Evolutionary conservation across 2,329 filamentous ascomycete species (phyloP), one percentile per base, ranked within the genome.

Genomic region (Dothideomycetes sp.): DNA sequence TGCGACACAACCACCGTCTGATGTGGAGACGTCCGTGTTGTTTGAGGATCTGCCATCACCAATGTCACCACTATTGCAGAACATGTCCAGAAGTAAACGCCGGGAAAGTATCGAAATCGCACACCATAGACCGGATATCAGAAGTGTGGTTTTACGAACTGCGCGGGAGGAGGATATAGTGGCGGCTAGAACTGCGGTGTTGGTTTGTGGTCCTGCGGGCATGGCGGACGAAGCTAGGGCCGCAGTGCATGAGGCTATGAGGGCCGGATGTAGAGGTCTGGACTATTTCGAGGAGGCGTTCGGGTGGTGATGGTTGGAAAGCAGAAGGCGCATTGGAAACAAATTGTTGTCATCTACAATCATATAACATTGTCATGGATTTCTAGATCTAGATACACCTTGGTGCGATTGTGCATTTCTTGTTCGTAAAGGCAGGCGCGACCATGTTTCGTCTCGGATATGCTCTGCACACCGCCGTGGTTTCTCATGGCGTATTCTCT

Each of bases 121-220:
- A 2, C 19, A 34, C 17, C 46, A 47, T n/a, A 42, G 49, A 9
- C 49, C 51, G 11, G 44, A 52, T 32, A 32, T 52, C 3, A 40
- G 41, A 36, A 35, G 14, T 17, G 34, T 47, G 4, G 50, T 53
- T 19, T n/a, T 41, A 12, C 39, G 47, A 19, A 37, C 42, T 11
- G 39, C 34, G 5, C 7, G 7, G 12, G 22, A 27, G 22, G 39
- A 29, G 4, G 31, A 34, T 4, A 17, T 34, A 30, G 34, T 11
- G 7, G 22, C 7, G 3, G 34, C 29, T n/a, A 41, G 24, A 15
- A 16, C 37, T 10, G 39, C 12, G 7, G 39, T 41, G 1, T 17
- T 41, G 29, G 30, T 41, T 4, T 41, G 39, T 8, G 39, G 39
- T 2, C 39, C 39, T 4, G 34, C 39, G 19, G 39, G 34, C 16